Evolutionary conservation across 139 green algal species (phyloP), one percentile per base, ranked within the genome.

Genomic region (Parachlorella kessleri): DNA sequence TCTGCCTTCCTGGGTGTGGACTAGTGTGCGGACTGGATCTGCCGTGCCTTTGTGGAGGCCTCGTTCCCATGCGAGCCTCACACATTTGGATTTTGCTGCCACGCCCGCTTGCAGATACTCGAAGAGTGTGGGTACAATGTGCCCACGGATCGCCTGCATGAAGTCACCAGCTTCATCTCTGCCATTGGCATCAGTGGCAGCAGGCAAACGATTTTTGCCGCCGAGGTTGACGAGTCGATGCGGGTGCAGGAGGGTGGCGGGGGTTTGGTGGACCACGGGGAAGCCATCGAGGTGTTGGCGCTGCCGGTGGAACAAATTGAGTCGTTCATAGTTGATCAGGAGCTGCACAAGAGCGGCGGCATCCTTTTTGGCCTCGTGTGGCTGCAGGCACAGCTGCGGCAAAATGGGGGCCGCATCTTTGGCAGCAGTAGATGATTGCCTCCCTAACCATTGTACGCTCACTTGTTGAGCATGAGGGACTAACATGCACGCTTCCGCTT

Each of bases 261-360:
- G 9, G 88, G 89, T 2, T 64, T 92, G n/a, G 38, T 55, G 54
- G 78, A 86, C 23, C 80, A 93, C 42, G 94, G 91, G 1, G 94
- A 98, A 73, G 86, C 86, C 1, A 98, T 98, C 39, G 93, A 98
- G 82, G 91, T 98, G 73, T 78, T 97, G 41, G 84, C 90, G n/a
- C 79, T 98, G 72, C 94, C 94, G 0, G 59, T 93, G 2, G 38
- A 83, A 10, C 30, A 23, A 6, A 70, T 86, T 0, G 73, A 88
- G 6, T 78, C 55, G 1, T 96, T 97, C 59, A 66, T 94, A 9
- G 3, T 81, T 7, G 94, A 98, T 66, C 59, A 75, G 1, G 42
- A 1, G 1, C 41, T 94, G 9, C 74, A 83, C 41, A 96, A 94
- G 83, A 91, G 79, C 39, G 83, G 90, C 0, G 90, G 84, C 1